Base-by-base conservation (phyloP, 2,329 filamentous ascomycete genomes). In the Alternaria triticimaculans region DNA sequence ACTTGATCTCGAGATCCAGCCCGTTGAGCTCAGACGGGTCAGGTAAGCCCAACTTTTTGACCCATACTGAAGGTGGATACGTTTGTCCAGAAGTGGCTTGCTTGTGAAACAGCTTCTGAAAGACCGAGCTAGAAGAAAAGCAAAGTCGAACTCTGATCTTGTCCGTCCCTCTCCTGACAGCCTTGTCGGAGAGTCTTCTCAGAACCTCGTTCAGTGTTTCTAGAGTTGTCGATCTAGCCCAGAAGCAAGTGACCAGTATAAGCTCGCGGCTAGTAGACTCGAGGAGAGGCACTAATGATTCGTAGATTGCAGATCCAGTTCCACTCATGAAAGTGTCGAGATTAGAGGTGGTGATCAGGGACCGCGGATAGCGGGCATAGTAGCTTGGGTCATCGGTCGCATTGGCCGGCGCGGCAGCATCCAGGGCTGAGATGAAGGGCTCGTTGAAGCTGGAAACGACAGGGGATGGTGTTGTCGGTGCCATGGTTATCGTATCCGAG, bases 201-300 rank as follows among this genome's bases (percentile, higher is more conserved):
- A 96, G 84, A 0, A 88, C 82, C 5, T 86, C 80, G 43, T 82
- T 84, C 12, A 96, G 81, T 0, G 84, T 84, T 5, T 85, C 81
- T 18, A 90, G 82, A 0, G 88, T 90, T 2, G 84, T 79, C 0
- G 92, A 94, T 0, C 83, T 82, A 0, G 92, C 89, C 92, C 92
- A 94, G 80, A 94, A 96, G 78, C 92, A 95, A 9, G 92, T 95
- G 7, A 94, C 90, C 45, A 96, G 84, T 62, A 94, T 87, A 26
- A 94, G 82, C 71, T 93, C 92, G 51, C 84, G 80, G 37, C 85
- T 82, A 3, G 92, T 89, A 1, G 80, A 75, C 5, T 87, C 80
- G 4, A 94, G 85, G 9, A 88, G 87, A 2, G 90, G 88, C 0
- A 90, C 80, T 7, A 93, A 82, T 4, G 77, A 72, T 3, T 70